These are phyloP conservation scores for Verticillium nubilum DNA, from an alignment of 2,329 filamentous ascomycete species.

Conservation along the genomic window DNA sequence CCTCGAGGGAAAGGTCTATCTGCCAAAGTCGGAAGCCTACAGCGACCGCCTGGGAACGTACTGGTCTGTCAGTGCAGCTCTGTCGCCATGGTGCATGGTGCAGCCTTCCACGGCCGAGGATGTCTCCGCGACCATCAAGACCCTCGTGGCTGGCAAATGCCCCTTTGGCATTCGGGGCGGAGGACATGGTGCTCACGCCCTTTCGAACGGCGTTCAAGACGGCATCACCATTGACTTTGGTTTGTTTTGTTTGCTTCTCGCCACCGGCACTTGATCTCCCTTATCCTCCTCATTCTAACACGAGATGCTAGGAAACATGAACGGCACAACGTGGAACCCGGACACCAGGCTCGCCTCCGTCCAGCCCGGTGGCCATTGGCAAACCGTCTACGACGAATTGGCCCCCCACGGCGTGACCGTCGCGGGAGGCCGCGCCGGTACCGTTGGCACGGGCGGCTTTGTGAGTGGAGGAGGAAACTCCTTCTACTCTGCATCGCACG, in stretches of 20 bases:
- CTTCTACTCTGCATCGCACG: slow-evolving; percentile 29
- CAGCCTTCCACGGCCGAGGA: slow-evolving; percentile 26
- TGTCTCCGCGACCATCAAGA: slow-evolving; percentile 27
- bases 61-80: slow-evolving; percentile 29
- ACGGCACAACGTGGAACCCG: slow-evolving; percentile 20
- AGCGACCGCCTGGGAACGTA: slow-evolving; percentile 24
- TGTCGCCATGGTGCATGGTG: slow-evolving; percentile 29
- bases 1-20: slow-evolving; percentile 22
- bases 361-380: slow-evolving; percentile 29
- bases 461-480: slow-evolving; percentile 29
- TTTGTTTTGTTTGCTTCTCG: not conserved
- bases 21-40: slow-evolving; percentile 20
- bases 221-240: slow-evolving; percentile 32
- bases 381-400: slow-evolving; percentile 28
- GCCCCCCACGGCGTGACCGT: slow-evolving; percentile 24
- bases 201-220: slow-evolving; percentile 27
- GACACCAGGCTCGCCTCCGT: slow-evolving; percentile 23
- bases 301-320: slow-evolving; percentile 25
- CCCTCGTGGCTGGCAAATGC: slow-evolving; percentile 22
- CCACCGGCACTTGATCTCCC: no score
- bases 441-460: slow-evolving; percentile 28
- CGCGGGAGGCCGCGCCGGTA: slow-evolving; percentile 27
- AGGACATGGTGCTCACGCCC: slow-evolving; percentile 25
- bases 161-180: slow-evolving; percentile 32
- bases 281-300: no score